Evolutionary conservation across 208 protist genomes (phyloP).

Genomic region (Histomonas meleagridis): DNA sequence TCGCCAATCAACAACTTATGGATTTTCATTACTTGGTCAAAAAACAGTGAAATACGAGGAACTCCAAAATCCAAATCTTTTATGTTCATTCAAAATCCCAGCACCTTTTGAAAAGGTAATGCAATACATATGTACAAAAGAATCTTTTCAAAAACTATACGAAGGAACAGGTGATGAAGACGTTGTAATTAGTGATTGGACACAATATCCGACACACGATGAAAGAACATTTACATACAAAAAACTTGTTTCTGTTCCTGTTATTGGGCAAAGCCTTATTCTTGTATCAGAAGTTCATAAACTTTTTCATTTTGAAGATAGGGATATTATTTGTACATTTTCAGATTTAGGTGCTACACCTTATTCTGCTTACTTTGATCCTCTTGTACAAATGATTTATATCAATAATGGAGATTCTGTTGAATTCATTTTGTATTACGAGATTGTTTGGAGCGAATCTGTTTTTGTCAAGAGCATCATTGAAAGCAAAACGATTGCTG

Average conservation of each 20-base stretch:
- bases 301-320: background rate
- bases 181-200: background rate
- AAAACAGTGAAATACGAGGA: background rate
- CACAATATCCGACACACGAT: background rate
- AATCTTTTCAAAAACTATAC: background rate
- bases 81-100: background rate
- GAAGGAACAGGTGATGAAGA: background rate
- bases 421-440: background rate
- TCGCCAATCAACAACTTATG: background rate
- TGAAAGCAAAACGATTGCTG: background rate
- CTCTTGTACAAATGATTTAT: background rate
- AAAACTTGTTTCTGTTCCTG: background rate
- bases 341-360: background rate
- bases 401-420: background rate
- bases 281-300: background rate
- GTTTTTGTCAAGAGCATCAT: background rate
- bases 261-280: background rate
- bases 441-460: background rate
- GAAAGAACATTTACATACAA: background rate
- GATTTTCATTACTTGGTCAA: background rate
- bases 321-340: background rate
- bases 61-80: background rate
- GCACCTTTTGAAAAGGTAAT: background rate
- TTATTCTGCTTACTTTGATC: conserved; percentile 7
- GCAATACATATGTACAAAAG: background rate